Evolutionary conservation across 2,329 filamentous ascomycete species (phyloP), one percentile per base, ranked within the genome.

Genomic region (Paecilomyces dactylethromorphus): DNA sequence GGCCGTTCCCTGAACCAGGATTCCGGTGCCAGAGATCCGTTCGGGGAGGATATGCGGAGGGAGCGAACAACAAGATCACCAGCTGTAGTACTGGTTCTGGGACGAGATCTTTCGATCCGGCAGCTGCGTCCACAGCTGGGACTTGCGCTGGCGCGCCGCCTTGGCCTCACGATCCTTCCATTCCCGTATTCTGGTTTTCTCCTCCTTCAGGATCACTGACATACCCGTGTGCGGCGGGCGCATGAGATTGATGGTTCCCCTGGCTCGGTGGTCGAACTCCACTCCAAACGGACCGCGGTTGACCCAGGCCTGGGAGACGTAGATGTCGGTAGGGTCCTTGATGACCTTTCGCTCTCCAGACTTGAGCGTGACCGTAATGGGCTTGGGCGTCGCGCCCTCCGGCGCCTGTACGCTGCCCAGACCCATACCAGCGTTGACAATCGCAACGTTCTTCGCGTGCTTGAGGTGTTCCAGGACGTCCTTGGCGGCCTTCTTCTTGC

Each of bases 221-320:
- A 97, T 84, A 64, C 83, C 90, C 31, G 93, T 91, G 65, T 86
- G 84, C 0, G 91, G 91, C 64, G 87, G 87, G 58, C 81, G 81
- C 74, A 94, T 81, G 33, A 85, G 74, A 67, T 89, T 84, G 63
- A 88, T 83, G 58, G 84, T 81, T 33, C 91, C 91, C 70, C 90
- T 83, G 2, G 91, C 92, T 63, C 93, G 87, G 74, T 87, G 88
- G 65, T 92, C 88, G 5, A 84, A 78, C 53, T 80, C 78, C 60
- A 76, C 77, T 26, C 83, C 82, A 73, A 81, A 88, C 1, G 82
- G 80, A 0, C 91, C 90, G 63, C 89, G 87, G 57, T 90, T 91
- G 52, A 96, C 91, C 93, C 93, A 99, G 3, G 92, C 91, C 76
- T 97, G 86, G 57, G 92, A 89, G 65, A 99, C 84, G 74, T 97